Conservation (phyloP, 1,284 basidiomycete genomes). For the Microbotryomycetes sp. region DNA sequence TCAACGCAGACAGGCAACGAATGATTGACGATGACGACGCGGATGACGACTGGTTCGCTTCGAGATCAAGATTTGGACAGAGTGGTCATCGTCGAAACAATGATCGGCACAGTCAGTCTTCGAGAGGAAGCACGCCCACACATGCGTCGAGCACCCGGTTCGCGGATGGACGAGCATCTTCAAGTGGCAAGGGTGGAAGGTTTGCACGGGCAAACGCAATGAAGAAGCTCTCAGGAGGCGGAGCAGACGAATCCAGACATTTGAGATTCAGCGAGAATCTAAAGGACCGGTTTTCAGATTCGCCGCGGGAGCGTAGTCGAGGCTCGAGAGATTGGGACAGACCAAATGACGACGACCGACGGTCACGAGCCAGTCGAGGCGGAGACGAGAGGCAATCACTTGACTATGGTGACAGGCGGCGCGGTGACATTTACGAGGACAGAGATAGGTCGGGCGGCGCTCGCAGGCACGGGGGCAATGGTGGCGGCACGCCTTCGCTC, state of each 20-base stretch:
- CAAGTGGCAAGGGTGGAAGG: neutral
- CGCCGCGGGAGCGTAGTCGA: neutral
- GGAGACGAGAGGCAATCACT: too few relatives aligned
- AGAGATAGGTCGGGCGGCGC: conserved; percentile 15
- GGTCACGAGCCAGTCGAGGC: neutral
- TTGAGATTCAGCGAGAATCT: neutral
- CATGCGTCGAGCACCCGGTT: too few relatives aligned
- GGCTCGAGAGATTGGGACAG: neutral
- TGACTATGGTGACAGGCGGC: neutral
- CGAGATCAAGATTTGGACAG: too few relatives aligned
- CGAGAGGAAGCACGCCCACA: too few relatives aligned
- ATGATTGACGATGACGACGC: neutral
- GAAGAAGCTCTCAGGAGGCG: neutral
- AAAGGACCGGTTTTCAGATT: neutral
- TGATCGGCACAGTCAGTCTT: neutral
- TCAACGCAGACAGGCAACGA: neutral
- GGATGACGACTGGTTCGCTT: conserved; percentile 30
- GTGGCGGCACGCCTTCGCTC: too few relatives aligned
- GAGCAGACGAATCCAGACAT: neutral
- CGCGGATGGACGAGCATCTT: too few relatives aligned
- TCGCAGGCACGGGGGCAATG: conserved; percentile 17
- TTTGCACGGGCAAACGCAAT: neutral
- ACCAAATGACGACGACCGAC: neutral
- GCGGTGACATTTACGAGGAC: neutral
- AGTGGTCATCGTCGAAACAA: neutral